Percentiles rank a stretch among this genome's conserved stretches.
phyloP scores from a whole-genome alignment of 176 grass and related monocot species.

The Phoenix dactylifera region DNA sequence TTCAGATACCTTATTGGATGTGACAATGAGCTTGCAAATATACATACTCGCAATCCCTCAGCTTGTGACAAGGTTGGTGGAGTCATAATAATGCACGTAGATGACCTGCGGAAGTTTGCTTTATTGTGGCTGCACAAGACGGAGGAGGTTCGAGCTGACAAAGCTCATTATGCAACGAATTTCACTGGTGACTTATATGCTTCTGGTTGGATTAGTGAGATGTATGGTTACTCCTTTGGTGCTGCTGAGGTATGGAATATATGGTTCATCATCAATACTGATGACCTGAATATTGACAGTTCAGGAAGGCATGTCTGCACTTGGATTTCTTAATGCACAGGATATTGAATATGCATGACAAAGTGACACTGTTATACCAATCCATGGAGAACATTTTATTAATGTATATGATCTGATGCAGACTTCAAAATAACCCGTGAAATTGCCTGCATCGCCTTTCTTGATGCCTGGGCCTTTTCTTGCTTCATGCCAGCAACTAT shows the following conservation, averaged over 20 bases:
- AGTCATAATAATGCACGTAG: conserved; percentile 99
- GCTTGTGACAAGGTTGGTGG: conserved; percentile 96
- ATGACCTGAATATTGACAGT: not conserved
- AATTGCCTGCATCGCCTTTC: too few relatives aligned
- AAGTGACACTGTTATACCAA: too few relatives aligned
- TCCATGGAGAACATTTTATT: too few relatives aligned
- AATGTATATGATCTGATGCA: too few relatives aligned
- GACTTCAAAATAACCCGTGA: too few relatives aligned
- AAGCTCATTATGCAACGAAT: conserved; percentile 89
- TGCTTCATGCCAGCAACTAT: too few relatives aligned
- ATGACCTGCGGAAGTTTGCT: conserved; percentile 80
- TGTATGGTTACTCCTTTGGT: conserved; percentile 96
- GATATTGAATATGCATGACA: not conserved
- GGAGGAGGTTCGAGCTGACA: conserved; percentile 87
- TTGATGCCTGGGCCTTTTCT: too few relatives aligned
- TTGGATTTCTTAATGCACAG: not conserved
- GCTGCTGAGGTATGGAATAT: conserved; percentile 69
- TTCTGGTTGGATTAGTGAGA: conserved; percentile 97
- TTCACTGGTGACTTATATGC: conserved; percentile 92
- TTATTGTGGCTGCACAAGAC: conserved; percentile 91
- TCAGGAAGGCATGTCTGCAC: not conserved
- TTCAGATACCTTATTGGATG: conserved; percentile 94
- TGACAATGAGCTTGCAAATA: conserved; percentile 84
- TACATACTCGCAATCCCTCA: conserved; percentile 80
- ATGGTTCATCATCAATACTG: conserved; percentile 4